These are phyloP conservation scores for Calonectria pauciramosa DNA, from an alignment of 2,329 filamentous ascomycete genomes.

Conservation along the genomic window DNA sequence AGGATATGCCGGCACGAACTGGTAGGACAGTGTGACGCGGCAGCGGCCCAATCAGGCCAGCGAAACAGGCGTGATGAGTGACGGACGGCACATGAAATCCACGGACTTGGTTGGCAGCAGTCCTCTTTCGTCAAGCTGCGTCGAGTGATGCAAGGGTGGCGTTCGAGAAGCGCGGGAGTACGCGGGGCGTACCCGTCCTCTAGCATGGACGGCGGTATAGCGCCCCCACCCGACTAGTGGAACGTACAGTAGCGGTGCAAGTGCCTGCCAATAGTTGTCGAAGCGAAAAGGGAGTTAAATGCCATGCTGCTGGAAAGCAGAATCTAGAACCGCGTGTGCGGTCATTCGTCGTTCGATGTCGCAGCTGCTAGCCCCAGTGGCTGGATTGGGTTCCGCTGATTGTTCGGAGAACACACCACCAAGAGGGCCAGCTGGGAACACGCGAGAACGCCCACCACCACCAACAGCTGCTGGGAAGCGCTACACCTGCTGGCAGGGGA, in stretches of 20 bases:
- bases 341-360: not conserved
- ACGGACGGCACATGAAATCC: not conserved
- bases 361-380: not conserved
- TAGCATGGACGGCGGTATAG: not conserved
- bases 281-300: not conserved
- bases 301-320: not conserved
- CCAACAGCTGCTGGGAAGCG: not conserved
- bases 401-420: not conserved
- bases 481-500: not conserved
- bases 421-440: not conserved
- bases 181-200: slow-evolving; percentile 2
- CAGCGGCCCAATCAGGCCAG: not conserved
- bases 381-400: not conserved
- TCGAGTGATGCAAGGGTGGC: not conserved
- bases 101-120: not conserved
- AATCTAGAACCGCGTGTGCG: not conserved
- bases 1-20: not conserved
- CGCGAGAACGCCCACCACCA: not conserved
- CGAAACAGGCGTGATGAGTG: not conserved
- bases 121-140: not conserved
- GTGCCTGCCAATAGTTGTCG: not conserved
- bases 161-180: slow-evolving; percentile 7
- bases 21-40: slow-evolving; percentile 2
- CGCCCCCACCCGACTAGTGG: not conserved
- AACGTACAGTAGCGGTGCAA: not conserved